Percentiles rank a stretch among this genome's conserved stretches.
Conservation (phyloP, 345 rosid genomes). For the Geranium brycei region DNA sequence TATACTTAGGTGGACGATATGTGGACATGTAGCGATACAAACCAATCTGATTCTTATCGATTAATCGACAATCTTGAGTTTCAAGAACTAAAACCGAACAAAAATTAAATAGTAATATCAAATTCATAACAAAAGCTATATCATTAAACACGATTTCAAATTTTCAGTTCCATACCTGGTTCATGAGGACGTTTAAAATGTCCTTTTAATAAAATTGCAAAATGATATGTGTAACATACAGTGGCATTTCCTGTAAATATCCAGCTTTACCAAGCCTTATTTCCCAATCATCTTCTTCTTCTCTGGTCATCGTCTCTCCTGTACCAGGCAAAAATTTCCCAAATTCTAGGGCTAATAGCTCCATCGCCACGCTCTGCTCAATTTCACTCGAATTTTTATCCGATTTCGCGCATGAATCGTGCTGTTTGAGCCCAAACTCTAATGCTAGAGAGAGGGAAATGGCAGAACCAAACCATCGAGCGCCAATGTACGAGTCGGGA, state of each 20-base stretch:
- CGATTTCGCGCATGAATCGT: not conserved
- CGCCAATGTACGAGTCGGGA: conserved; percentile 12
- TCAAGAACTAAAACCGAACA: too few species aligned
- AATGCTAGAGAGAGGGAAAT: conserved; percentile 9
- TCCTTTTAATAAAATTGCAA: too few species aligned
- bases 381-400: not conserved
- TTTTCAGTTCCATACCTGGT: too few species aligned
- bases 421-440: not conserved
- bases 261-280: not conserved
- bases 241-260: not conserved
- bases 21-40: too few species aligned
- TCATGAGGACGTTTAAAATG: too few species aligned
- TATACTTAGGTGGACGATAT: too few species aligned
- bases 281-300: not conserved
- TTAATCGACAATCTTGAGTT: too few species aligned
- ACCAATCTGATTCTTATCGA: too few species aligned
- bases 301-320: not conserved
- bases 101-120: too few species aligned
- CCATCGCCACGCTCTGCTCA: not conserved
- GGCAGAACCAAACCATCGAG: conserved; percentile 14
- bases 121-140: too few species aligned
- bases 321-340: not conserved
- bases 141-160: too few species aligned
- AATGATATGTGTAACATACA: too few species aligned
- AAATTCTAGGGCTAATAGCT: conserved; percentile 1